These are phyloP conservation scores for Cymodocea nodosa DNA, from an alignment of 116 monocot species.

Conservation along the genomic window DNA sequence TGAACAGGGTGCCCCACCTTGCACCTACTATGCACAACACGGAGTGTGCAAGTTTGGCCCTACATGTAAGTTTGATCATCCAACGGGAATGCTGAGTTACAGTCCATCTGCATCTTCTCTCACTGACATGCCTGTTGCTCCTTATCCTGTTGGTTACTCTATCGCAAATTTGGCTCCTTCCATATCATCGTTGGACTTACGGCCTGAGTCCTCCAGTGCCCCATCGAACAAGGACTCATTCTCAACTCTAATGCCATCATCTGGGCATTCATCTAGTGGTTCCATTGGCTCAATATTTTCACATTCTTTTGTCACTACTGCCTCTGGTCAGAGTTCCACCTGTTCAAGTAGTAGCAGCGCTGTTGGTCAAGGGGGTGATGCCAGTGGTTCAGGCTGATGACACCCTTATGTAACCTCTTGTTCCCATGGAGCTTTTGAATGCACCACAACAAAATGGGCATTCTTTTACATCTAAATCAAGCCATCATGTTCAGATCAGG, in stretches of 20 bases:
- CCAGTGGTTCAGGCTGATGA: conserved; percentile 15
- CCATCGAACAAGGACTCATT: conserved; percentile 17
- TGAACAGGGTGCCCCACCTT: conserved; percentile 55
- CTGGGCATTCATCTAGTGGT: conserved; percentile 23
- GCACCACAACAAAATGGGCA: too few species aligned
- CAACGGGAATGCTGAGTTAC: conserved; percentile 42
- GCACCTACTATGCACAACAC: conserved; percentile 58
- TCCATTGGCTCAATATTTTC: conserved; percentile 28
- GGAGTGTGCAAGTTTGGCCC: conserved; percentile 64
- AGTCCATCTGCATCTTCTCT: conserved; percentile 57
- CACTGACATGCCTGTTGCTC: conserved; percentile 44
- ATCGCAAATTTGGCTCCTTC: conserved; percentile 34
- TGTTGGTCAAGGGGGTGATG: conserved; percentile 11
- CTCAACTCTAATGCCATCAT: conserved; percentile 14
- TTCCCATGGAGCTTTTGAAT: too few species aligned
- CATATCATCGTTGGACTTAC: conserved; percentile 32
- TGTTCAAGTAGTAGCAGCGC: conserved; percentile 14
- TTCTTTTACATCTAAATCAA: background rate
- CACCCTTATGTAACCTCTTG: too few species aligned
- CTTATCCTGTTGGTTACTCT: conserved; percentile 36
- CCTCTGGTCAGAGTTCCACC: conserved; percentile 12
- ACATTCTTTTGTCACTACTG: conserved; percentile 9
- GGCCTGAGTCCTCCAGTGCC: conserved; percentile 16
- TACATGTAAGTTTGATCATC: conserved; percentile 86
- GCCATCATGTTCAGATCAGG: background rate